Evolutionary conservation across 2,329 filamentous ascomycete species (phyloP), one percentile per base, ranked within the genome.

Genomic region (Chalaropsis ovoidea): DNA sequence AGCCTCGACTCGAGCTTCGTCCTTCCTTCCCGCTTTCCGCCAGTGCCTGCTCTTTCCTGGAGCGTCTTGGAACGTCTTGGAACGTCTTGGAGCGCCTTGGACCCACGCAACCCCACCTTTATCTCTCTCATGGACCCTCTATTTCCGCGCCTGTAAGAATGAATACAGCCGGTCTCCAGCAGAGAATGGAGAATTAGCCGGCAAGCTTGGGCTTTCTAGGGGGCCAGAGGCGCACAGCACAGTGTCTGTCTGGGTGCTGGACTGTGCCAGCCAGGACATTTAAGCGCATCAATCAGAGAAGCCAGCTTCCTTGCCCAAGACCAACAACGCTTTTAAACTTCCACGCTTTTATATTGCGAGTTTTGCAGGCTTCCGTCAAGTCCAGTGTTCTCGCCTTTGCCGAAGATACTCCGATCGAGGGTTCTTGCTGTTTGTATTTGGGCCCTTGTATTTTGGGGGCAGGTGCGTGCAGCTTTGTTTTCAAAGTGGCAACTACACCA

Each of bases 91-190:
- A 7, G n/a, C 3, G 15, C n/a, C 19, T 22, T 19, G 22, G 47
- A 49, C 22, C 47, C 47, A 49, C 19, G 19, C 47, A 49, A 22
- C 8, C n/a, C 47, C 47, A 49, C 47, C 31, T 31, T 31, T 49
- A 22, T 49, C 22, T 22, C 47, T 22, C n/a, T 7, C 19, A 13
- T 49, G 22, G 47, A 10, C 49, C 49, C 52, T 56, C 52, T 31
- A 56, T 35, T 56, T 35, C 52, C 52, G 52, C 52, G 24, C 52
- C 52, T 56, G 52, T 56, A 56, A 56, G 13, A 56, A 56, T 56
- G 24, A 27, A 27, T 35, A 27, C 27, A 56, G 19, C 47, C 47
- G 47, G 47, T 10, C 47, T 19, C 8, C 8, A 31, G 19, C 47
- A 49, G 22, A 22, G 15, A n/a, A 17, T 17, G 24, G 52, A 35